Percentiles rank a stretch among this genome's conserved stretches.
phyloP scores from a whole-genome alignment of 805 yeast species.

The Suhomyces canberraensis region DNA sequence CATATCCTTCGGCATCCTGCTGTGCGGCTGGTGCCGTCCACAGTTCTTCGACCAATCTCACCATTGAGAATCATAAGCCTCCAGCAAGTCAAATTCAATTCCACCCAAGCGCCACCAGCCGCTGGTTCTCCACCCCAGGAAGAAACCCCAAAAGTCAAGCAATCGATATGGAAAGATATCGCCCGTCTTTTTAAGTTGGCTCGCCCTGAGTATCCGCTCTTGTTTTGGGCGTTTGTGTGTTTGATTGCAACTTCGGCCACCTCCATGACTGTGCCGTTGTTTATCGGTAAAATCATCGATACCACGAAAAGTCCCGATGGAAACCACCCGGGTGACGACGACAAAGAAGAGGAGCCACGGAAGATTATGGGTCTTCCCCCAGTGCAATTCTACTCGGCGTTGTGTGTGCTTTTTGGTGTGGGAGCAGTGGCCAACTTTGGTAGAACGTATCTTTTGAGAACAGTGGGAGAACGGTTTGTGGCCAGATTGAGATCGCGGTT shows the following conservation, averaged over 20 bases:
- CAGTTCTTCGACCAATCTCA: no score
- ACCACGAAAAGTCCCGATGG: constrained; percentile 41
- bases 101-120: background rate
- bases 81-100: background rate
- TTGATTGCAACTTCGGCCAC: constrained; percentile 72
- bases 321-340: background rate
- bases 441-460: constrained; percentile 68
- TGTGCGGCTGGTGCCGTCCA: background rate
- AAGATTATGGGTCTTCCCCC: constrained; percentile 55
- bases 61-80: no score
- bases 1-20: background rate
- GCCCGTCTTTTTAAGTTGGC: constrained; percentile 19
- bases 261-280: constrained; percentile 75
- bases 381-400: constrained; percentile 57
- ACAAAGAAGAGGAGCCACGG: constrained; percentile 1
- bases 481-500: constrained; percentile 78
- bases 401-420: constrained; percentile 59
- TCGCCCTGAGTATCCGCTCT: constrained; percentile 11
- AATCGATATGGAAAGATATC: constrained; percentile 14
- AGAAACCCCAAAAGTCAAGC: background rate
- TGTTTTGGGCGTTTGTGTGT: constrained; percentile 54
- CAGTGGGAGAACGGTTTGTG: constrained; percentile 83
- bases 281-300: constrained; percentile 85
- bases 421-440: constrained; percentile 83
- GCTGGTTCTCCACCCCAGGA: background rate